Evolutionary conservation across 306 rosid species (phyloP).

Genomic region (Vigna radiata): DNA sequence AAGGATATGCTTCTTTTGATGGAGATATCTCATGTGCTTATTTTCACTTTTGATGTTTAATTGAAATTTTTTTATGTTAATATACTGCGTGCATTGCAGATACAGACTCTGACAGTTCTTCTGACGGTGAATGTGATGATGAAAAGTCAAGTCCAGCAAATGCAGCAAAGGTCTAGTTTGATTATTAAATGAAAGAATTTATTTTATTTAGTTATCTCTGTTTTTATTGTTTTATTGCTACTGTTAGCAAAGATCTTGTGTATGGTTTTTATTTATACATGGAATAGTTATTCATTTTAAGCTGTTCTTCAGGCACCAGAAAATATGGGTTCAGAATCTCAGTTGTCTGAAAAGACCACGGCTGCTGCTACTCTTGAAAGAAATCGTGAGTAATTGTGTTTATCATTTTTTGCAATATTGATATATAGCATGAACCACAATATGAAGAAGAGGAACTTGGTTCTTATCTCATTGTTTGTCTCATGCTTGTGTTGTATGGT

Average conservation of each 20-base stretch:
- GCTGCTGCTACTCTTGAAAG: slow-evolving; percentile 58
- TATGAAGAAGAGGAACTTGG: slow-evolving; percentile 22
- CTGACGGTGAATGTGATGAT: slow-evolving; percentile 64
- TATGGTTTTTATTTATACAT: slow-evolving; percentile 15
- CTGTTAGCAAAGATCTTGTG: slow-evolving; percentile 27
- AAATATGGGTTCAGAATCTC: slow-evolving; percentile 54
- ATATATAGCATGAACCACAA: background rate
- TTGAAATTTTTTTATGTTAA: slow-evolving; percentile 2
- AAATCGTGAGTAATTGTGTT: slow-evolving; percentile 68
- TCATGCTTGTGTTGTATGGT: slow-evolving; percentile 31
- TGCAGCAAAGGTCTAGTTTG: slow-evolving; percentile 54
- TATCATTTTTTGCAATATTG: slow-evolving; percentile 33
- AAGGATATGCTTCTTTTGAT: slow-evolving; percentile 16
- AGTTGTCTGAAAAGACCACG: slow-evolving; percentile 53
- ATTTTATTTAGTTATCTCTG: background rate
- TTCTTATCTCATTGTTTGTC: slow-evolving; percentile 26
- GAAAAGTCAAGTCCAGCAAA: slow-evolving; percentile 58
- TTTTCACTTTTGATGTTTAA: slow-evolving; percentile 27
- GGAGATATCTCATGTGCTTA: background rate
- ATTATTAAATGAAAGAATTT: slow-evolving; percentile 13
- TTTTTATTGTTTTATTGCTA: slow-evolving; percentile 41
- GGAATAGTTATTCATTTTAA: slow-evolving; percentile 6
- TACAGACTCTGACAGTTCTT: slow-evolving; percentile 65
- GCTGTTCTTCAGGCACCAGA: slow-evolving; percentile 61
- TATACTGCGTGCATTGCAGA: slow-evolving; percentile 48